Evolutionary conservation across 1,284 basidiomycete species (phyloP), one percentile per base, ranked within the genome.

Genomic region (Apiotrichum domesticum): DNA sequence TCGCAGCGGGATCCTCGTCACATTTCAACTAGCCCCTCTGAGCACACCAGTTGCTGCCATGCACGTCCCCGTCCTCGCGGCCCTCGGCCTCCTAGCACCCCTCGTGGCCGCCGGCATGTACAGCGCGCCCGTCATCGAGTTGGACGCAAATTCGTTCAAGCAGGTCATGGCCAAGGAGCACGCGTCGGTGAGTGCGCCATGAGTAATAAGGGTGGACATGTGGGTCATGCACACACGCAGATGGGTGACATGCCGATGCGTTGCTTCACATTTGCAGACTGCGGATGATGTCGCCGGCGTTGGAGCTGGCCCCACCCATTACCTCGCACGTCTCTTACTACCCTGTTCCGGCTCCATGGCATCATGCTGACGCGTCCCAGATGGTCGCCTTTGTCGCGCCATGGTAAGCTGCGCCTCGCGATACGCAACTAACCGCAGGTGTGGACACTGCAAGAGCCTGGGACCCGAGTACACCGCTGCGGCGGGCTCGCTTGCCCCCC

Each of bases 311-410:
- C 21, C 21, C 21, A 21, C 7, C 37, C 37, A 39, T 39, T 39
- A 39, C 13, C 37, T 7, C 37, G 37, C 13, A 13, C 8, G 37
- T 39, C 37, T 7, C 7, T 4, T 7, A 2, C 7, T 21, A 21
- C 21, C 21, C 21, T 21, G 21, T 21, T 21, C 21, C 21, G 21
- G 21, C 21, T 21, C 21, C 21, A 21, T 21, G 21, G 21, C 21
- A 21, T 21, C 21, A 29, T 42, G 37, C 57, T 58, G 51, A 57
- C 40, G 32, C 37, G 42, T 21, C 50, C 72, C 58, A 74, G 72
- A 70, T 91, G 66, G 84, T 92, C n/a, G 90, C 90, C 2, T 93
- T 92, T 67, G 87, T 92, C 7, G 90, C 90, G 33, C 87, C 89
- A 6, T 93, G 90, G 89, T 90, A 73, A 73, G 87, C n/a, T 4